Evolutionary conservation across 208 protist genomes (phyloP).

Genomic region (Trypanosoma conorhini): DNA sequence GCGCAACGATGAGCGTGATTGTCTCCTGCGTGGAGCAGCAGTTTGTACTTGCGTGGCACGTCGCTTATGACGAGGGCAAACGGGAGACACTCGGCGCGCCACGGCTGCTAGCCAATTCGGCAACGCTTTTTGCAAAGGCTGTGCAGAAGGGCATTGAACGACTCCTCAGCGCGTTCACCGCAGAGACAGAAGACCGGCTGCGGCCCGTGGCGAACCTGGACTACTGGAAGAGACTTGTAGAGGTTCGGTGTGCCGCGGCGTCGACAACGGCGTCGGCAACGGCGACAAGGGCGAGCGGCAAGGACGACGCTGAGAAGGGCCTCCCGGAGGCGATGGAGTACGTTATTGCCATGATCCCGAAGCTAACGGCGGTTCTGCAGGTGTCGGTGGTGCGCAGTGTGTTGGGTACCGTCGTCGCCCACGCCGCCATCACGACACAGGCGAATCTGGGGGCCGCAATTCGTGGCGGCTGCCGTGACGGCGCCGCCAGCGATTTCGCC

Average conservation of each 20-base stretch:
- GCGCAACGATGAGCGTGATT: slow-evolving; percentile 74
- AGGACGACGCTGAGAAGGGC: slow-evolving; percentile 29
- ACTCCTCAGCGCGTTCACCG: slow-evolving; percentile 61
- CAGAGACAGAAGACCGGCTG: slow-evolving; percentile 62
- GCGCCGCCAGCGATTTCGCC: slow-evolving; percentile 57
- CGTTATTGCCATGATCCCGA: slow-evolving; percentile 59
- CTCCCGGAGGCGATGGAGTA: slow-evolving; percentile 75
- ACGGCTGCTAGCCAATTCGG: slow-evolving; percentile 61
- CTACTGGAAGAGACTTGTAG: slow-evolving; percentile 72
- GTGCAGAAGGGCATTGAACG: slow-evolving; percentile 79
- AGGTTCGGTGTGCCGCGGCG: slow-evolving; percentile 36
- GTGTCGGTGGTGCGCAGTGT: slow-evolving; percentile 74
- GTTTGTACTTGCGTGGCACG: slow-evolving; percentile 81
- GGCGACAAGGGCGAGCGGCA: not conserved
- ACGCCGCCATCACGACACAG: slow-evolving; percentile 64
- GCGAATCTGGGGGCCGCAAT: slow-evolving; percentile 61
- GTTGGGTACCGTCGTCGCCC: slow-evolving; percentile 67
- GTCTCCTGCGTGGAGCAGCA: slow-evolving; percentile 88
- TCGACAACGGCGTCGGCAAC: slow-evolving; percentile 15
- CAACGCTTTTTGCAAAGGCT: slow-evolving; percentile 66
- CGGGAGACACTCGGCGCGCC: slow-evolving; percentile 68
- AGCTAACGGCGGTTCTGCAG: slow-evolving; percentile 66
- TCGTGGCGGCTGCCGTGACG: slow-evolving; percentile 38
- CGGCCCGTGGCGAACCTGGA: slow-evolving; percentile 43
- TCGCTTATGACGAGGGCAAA: slow-evolving; percentile 49